Conservation (phyloP, 2,329 filamentous ascomycete species). For the Zarea fungicola region DNA sequence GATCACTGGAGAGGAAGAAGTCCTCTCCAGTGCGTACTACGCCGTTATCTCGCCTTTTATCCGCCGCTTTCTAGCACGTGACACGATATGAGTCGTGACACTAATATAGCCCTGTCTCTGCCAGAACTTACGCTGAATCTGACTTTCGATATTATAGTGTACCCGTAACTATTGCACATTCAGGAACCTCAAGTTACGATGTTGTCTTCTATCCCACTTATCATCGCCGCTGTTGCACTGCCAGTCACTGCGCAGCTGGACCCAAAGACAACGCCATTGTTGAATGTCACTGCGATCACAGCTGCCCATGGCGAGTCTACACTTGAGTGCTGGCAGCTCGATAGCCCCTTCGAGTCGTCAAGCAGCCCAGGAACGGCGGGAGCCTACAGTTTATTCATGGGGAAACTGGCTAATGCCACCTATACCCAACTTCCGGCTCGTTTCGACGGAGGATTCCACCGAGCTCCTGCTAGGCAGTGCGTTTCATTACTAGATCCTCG, state of each 20-base stretch:
- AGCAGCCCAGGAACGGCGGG: slow-evolving; percentile 28
- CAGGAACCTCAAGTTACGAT: too few species aligned
- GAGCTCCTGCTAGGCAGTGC: background rate
- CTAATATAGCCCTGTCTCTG: too few species aligned
- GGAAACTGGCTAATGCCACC: slow-evolving; percentile 26
- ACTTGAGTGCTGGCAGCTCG: slow-evolving; percentile 39
- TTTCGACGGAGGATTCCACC: background rate
- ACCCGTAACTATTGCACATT: too few species aligned
- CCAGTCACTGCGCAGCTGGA: background rate
- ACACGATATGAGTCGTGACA: too few species aligned
- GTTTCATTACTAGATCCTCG: background rate
- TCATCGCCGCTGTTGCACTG: background rate
- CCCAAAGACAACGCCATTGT: background rate
- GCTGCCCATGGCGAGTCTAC: slow-evolving; percentile 30
- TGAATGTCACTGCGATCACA: slow-evolving; percentile 37
- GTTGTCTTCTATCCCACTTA: background rate
- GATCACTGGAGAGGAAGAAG: too few species aligned
- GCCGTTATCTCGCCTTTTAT: too few species aligned
- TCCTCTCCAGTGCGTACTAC: too few species aligned
- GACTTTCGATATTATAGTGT: too few species aligned
- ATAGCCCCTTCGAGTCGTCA: slow-evolving; percentile 17
- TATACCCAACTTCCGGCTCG: slow-evolving; percentile 19
- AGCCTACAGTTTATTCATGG: slow-evolving; percentile 25
- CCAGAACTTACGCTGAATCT: too few species aligned
- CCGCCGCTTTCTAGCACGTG: too few species aligned